Conservation (phyloP, 306 rosid species). For the Dicorynia guianensis region DNA sequence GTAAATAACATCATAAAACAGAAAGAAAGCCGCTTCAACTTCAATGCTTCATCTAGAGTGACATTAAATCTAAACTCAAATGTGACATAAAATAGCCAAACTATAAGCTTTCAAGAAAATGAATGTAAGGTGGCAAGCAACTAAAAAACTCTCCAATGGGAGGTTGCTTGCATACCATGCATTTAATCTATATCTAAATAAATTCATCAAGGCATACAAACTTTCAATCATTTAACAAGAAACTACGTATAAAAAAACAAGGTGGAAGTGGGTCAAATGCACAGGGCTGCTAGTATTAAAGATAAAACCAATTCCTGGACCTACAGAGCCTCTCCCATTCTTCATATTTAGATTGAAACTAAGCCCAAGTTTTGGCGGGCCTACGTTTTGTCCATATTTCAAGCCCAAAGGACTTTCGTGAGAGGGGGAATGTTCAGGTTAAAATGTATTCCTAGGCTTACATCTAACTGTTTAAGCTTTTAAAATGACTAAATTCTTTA, state of each 20-base stretch:
- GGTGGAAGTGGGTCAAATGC: background rate
- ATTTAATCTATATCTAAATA: constrained; percentile 21
- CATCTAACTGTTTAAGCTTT: too few species aligned
- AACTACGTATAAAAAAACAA: background rate
- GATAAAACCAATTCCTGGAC: too few species aligned
- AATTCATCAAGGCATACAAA: constrained; percentile 6
- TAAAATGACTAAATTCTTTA: too few species aligned
- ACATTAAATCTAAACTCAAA: background rate
- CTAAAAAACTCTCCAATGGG: background rate
- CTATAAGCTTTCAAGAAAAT: constrained; percentile 24
- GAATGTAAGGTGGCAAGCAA: background rate
- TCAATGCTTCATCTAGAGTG: background rate
- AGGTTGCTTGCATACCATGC: constrained; percentile 20
- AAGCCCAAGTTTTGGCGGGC: too few species aligned
- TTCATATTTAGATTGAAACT: too few species aligned
- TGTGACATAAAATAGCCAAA: constrained; percentile 6
- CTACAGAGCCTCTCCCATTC: too few species aligned
- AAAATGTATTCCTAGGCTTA: too few species aligned
- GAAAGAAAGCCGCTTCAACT: constrained; percentile 8
- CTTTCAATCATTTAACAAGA: constrained; percentile 3
- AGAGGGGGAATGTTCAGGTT: too few species aligned
- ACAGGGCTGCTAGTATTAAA: background rate
- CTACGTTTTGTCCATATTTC: too few species aligned
- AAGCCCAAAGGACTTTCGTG: too few species aligned
- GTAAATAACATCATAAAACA: constrained; percentile 32